Conservation (phyloP, 441 rosid genomes). For the Populus tomentosa region DNA sequence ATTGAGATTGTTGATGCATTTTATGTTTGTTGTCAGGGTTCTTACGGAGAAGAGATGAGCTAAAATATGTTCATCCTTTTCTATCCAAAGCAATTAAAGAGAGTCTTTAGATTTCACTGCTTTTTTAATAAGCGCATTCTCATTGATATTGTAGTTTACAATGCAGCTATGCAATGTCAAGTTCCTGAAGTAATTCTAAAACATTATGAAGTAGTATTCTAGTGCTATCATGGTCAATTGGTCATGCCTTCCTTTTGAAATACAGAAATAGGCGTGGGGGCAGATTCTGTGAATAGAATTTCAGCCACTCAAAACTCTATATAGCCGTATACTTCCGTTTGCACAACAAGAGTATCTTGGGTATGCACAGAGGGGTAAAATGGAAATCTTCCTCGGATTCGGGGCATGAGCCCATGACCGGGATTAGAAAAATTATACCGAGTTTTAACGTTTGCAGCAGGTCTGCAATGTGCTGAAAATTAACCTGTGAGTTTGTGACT, state of each 20-base stretch:
- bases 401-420: no score
- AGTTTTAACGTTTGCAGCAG: no score
- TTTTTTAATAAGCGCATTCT: constrained; percentile 2
- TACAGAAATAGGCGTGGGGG: no score
- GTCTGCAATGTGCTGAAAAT: no score
- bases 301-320: no score
- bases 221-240: no score
- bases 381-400: no score
- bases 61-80: constrained; percentile 38
- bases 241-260: neutral
- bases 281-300: no score
- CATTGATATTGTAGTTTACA: constrained; percentile 6
- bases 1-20: neutral
- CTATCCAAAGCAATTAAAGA: constrained; percentile 16
- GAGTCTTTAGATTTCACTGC: constrained; percentile 1
- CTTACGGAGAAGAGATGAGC: constrained; percentile 40
- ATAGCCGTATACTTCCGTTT: neutral
- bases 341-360: no score
- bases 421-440: no score
- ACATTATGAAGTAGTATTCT: neutral
- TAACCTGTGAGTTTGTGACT: neutral
- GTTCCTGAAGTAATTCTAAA: neutral
- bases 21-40: constrained; percentile 11
- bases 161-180: constrained; percentile 11
- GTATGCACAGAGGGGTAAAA: no score